These are phyloP conservation scores for Taphrina communis DNA, from an alignment of 1,139 yeast species.

Conservation along the genomic window DNA sequence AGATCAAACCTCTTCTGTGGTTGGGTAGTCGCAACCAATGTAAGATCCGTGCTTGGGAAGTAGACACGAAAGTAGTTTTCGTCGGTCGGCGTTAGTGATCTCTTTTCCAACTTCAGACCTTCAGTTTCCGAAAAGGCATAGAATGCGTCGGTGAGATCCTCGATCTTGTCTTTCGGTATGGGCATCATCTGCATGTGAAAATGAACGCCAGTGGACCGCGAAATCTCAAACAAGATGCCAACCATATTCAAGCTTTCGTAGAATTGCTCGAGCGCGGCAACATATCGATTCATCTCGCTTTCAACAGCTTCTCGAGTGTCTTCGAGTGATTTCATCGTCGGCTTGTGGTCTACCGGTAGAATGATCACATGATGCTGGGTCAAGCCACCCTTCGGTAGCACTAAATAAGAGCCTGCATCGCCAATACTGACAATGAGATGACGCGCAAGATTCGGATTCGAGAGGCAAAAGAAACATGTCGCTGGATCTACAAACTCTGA, in stretches of 20 bases:
- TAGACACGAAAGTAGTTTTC: conserved; percentile 46
- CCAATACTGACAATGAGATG: conserved; percentile 84
- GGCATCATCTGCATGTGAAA: conserved; percentile 52
- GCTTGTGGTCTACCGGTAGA: conserved; percentile 78
- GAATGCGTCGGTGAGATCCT: conserved; percentile 46
- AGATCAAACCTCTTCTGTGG: conserved; percentile 59
- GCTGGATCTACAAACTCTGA: conserved; percentile 46
- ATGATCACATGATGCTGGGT: conserved; percentile 72
- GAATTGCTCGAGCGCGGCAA: conserved; percentile 45
- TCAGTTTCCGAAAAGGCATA: conserved; percentile 46
- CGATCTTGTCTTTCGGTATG: conserved; percentile 46
- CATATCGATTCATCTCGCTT: conserved; percentile 53
- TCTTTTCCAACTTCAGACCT: neutral
- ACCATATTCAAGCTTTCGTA: conserved; percentile 46
- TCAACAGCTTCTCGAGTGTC: conserved; percentile 46
- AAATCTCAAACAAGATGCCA: conserved; percentile 50
- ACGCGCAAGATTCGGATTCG: conserved; percentile 76
- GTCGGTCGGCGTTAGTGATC: conserved; percentile 9
- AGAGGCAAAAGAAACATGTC: conserved; percentile 80
- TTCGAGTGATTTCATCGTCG: conserved; percentile 55
- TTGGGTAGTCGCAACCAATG: conserved; percentile 45
- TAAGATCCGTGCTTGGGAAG: conserved; percentile 40
- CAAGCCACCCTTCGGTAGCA: conserved; percentile 88
- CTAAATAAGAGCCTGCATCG: conserved; percentile 62
- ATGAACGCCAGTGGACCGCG: conserved; percentile 51